phyloP scores from a whole-genome alignment of 192 early-diverging fungal species.

The Backusella liffmaniae region DNA sequence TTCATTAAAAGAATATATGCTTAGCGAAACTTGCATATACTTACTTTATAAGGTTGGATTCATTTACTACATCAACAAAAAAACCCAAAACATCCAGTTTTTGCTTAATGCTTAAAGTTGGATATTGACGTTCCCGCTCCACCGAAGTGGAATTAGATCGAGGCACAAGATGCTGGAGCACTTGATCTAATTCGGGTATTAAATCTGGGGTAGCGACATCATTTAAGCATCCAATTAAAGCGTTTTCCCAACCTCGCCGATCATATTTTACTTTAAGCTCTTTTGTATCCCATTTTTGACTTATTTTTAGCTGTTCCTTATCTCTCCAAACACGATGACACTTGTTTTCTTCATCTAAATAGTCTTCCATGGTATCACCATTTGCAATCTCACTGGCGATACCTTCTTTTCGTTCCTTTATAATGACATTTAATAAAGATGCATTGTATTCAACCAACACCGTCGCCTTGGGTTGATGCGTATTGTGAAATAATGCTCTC shows the following conservation, averaged over 20 bases:
- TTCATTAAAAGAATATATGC: neutral
- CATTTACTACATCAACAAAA: slow-evolving; percentile 32
- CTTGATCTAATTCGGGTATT: slow-evolving; percentile 44
- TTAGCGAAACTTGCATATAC: neutral
- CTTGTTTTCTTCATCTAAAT: neutral
- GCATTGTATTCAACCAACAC: slow-evolving; percentile 50
- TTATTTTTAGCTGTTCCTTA: slow-evolving; percentile 26
- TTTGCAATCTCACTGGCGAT: slow-evolving; percentile 16
- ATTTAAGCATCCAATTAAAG: slow-evolving; percentile 50
- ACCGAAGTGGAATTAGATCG: slow-evolving; percentile 18
- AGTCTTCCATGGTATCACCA: slow-evolving; percentile 27
- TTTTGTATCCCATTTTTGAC: slow-evolving; percentile 50
- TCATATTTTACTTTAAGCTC: slow-evolving; percentile 37
- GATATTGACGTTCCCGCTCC: slow-evolving; percentile 30
- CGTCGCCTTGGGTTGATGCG: slow-evolving; percentile 37
- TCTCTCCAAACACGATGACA: slow-evolving; percentile 15
- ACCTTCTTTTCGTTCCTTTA: slow-evolving; percentile 42
- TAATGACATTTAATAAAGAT: slow-evolving; percentile 48
- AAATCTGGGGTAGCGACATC: slow-evolving; percentile 48
- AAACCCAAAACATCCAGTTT: slow-evolving; percentile 28
- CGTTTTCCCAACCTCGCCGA: slow-evolving; percentile 46
- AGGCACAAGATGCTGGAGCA: slow-evolving; percentile 37
- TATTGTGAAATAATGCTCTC: slow-evolving; percentile 52
- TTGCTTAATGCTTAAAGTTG: slow-evolving; percentile 17
- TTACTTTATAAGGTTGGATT: slow-evolving; percentile 34